phyloP scores from a whole-genome alignment of 1,139 yeast species.

The Geotrichum bryndzae region DNA sequence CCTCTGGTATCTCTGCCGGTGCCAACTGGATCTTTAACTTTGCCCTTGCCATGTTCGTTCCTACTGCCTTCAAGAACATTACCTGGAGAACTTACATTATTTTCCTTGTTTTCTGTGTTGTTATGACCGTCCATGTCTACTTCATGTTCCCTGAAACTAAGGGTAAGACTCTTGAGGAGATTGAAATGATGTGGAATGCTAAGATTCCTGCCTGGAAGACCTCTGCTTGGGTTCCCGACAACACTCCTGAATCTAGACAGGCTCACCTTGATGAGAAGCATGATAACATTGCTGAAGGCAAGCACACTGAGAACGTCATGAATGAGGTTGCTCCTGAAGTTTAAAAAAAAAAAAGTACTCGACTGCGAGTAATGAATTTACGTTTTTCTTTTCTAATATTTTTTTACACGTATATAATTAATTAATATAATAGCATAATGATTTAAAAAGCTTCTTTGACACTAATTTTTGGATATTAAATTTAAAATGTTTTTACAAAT shows the following conservation, averaged over 20 bases:
- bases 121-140: conserved; percentile 52
- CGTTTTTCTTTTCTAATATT: neutral
- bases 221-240: conserved; percentile 27
- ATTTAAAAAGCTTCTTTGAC: too few species aligned
- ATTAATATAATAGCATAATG: too few species aligned
- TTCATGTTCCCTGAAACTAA: conserved; percentile 61
- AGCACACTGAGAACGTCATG: neutral
- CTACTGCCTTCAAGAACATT: conserved; percentile 50
- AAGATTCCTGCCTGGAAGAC: conserved; percentile 58
- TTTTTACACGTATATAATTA: neutral
- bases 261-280: neutral
- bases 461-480: too few species aligned
- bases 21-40: conserved; percentile 62
- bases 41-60: conserved; percentile 48
- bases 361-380: neutral
- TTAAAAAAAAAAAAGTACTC: too few species aligned
- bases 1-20: conserved; percentile 51
- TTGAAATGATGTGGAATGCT: conserved; percentile 55
- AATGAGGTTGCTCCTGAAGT: neutral
- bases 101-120: conserved; percentile 53
- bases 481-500: too few species aligned
- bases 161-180: conserved; percentile 58
- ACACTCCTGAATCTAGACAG: conserved; percentile 35
- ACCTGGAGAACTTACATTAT: conserved; percentile 53
- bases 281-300: neutral